Evolutionary conservation across 768 basidiomycete genomes (phyloP).

Genomic region (Tremella yokohamensis): DNA sequence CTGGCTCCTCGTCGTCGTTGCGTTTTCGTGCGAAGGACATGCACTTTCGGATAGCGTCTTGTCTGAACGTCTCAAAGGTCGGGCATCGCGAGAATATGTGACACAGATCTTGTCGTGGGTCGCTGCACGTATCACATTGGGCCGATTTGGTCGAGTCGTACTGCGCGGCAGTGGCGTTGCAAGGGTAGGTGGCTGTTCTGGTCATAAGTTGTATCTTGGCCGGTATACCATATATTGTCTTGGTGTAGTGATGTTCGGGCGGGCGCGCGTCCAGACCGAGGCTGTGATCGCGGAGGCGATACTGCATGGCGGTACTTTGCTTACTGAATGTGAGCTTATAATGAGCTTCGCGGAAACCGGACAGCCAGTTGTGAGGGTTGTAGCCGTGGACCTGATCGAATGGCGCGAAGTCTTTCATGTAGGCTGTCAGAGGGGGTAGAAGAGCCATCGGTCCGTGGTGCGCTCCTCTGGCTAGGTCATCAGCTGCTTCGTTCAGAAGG

Average conservation of each 20-base stretch:
- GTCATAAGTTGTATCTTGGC: too few species aligned
- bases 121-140: too few species aligned
- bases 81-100: conserved; percentile 15
- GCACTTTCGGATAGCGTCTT: conserved; percentile 4
- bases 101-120: not conserved
- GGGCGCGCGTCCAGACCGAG: too few species aligned
- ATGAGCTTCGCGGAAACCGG: too few species aligned
- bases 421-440: conserved; percentile 14
- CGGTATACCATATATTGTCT: too few species aligned
- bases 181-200: too few species aligned
- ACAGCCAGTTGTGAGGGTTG: conserved; percentile 17
- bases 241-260: too few species aligned
- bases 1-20: not conserved
- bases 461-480: conserved; percentile 8
- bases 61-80: not conserved
- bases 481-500: conserved; percentile 14
- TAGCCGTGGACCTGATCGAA: conserved; percentile 4
- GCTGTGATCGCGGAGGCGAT: too few species aligned
- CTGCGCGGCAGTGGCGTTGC: too few species aligned
- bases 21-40: not conserved
- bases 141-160: too few species aligned
- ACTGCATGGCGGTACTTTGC: too few species aligned
- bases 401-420: conserved; percentile 11
- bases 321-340: too few species aligned
- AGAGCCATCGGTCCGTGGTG: not conserved